Evolutionary conservation across 495 filamentous ascomycete species (phyloP).

Genomic region (Aspergillus bridgeri): DNA sequence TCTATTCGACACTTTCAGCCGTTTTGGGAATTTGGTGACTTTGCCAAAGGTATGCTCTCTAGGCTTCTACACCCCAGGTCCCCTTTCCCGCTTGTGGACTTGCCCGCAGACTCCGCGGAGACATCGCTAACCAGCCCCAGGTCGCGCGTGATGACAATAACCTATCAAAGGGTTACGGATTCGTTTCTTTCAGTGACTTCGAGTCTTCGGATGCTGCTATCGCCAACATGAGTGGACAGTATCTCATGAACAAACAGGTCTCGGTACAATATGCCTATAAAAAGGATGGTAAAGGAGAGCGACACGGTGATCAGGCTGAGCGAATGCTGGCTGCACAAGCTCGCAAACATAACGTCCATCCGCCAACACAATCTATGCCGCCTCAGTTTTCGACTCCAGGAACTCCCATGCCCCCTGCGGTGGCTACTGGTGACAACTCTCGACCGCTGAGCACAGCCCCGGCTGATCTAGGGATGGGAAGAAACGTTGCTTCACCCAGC

Average conservation of each 20-base stretch:
- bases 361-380: slow-evolving; percentile 57
- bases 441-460: slow-evolving; percentile 39
- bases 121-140: slow-evolving; percentile 28
- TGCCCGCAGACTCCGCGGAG: too few species aligned
- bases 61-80: not conserved
- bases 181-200: slow-evolving; percentile 91
- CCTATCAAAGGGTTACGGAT: slow-evolving; percentile 93
- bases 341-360: slow-evolving; percentile 87
- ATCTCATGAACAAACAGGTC: slow-evolving; percentile 93
- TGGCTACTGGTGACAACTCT: slow-evolving; percentile 52
- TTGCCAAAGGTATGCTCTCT: slow-evolving; percentile 64
- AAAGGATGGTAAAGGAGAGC: slow-evolving; percentile 96
- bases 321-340: slow-evolving; percentile 88
- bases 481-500: slow-evolving; percentile 32
- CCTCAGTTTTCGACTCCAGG: slow-evolving; percentile 44
- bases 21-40: slow-evolving; percentile 81
- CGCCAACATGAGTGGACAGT: slow-evolving; percentile 92
- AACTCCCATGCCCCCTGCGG: slow-evolving; percentile 46
- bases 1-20: slow-evolving; percentile 94
- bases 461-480: slow-evolving; percentile 32
- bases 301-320: slow-evolving; percentile 93
- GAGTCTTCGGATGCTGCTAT: slow-evolving; percentile 93
- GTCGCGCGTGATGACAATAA: slow-evolving; percentile 89
- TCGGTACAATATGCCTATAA: slow-evolving; percentile 98
- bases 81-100: too few species aligned